Percentiles rank a stretch among this genome's conserved stretches.
phyloP scores from a whole-genome alignment of 2,329 filamentous ascomycete species.

The Epichloe elymi region DNA sequence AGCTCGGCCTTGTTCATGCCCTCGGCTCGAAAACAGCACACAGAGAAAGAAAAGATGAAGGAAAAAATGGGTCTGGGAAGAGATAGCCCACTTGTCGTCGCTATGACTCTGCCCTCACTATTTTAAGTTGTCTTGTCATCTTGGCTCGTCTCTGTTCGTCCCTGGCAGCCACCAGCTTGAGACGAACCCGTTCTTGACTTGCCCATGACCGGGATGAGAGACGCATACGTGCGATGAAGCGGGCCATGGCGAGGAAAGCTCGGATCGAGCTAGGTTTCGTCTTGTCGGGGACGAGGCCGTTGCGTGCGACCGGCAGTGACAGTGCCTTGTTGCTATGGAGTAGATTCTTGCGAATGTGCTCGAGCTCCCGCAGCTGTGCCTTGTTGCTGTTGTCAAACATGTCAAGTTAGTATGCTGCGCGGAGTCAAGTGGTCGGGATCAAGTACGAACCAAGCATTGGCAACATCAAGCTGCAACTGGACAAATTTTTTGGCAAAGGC shows the following conservation, averaged over 20 bases:
- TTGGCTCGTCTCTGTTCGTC: constrained; percentile 33
- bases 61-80: background rate
- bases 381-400: constrained; percentile 55
- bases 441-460: constrained; percentile 71
- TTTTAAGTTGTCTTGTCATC: constrained; percentile 26
- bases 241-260: constrained; percentile 33
- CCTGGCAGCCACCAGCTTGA: constrained; percentile 33
- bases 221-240: constrained; percentile 39
- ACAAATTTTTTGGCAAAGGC: constrained; percentile 82
- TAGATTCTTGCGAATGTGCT: constrained; percentile 51
- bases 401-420: background rate
- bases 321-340: constrained; percentile 26
- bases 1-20: background rate
- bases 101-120: constrained; percentile 17
- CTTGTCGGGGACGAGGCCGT: constrained; percentile 5
- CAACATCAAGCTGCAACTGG: constrained; percentile 65
- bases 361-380: constrained; percentile 74
- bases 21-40: background rate
- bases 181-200: constrained; percentile 36
- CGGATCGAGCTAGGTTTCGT: constrained; percentile 22
- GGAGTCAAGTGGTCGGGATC: background rate
- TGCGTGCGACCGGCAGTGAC: constrained; percentile 14
- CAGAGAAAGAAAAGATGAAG: background rate
- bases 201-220: constrained; percentile 36
- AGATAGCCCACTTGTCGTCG: background rate